Evolutionary conservation across 2,329 filamentous ascomycete species (phyloP), one percentile per base, ranked within the genome.

Genomic region (Fusarium haematococcum): DNA sequence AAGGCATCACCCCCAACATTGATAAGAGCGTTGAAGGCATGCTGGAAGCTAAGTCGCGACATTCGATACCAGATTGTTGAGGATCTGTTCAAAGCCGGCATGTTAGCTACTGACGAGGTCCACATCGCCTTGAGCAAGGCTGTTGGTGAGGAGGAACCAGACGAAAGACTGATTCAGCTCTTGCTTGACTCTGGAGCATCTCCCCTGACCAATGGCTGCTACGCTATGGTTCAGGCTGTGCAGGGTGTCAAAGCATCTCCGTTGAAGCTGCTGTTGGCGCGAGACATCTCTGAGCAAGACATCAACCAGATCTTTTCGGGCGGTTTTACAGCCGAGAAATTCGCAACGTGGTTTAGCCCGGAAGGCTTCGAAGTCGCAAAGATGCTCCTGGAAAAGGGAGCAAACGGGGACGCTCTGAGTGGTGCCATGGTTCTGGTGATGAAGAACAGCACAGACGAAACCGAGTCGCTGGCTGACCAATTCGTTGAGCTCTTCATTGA

Each of bases 111-210:
- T 0, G 86, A 87, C n/a, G 86, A 89, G 18, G 78, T 91, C 0
- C 85, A 91, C 71, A 82, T 86, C 8, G 83, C 85, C 0, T 79
- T 91, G 20, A 85, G 86, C 70, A 85, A 87, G 63, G 88, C 86
- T 0, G 84, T 91, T 9, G 88, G 87, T n/a, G 86, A 88, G 70
- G 84, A 89, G 23, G 84, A 88, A 9, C 84, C 85, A 0, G 88
- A 89, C 54, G 81, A 86, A 39, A 81, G 84, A 3, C 81, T 85
- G 3, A 83, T 90, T 4, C 82, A 84, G 43, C 79, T 90, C 4
- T 80, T 91, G 6, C 80, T 91, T 5, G 79, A 81, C 2, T 83
- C 88, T 39, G 86, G 89, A 1, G 89, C 89, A 32, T 90, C 88
- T 0, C 86, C 88, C 0, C 80, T 85, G 6, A 83, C 83, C 0